Evolutionary conservation across 2,329 filamentous ascomycete species (phyloP), one percentile per base, ranked within the genome.

Genomic region (Hypoxylon sp.): DNA sequence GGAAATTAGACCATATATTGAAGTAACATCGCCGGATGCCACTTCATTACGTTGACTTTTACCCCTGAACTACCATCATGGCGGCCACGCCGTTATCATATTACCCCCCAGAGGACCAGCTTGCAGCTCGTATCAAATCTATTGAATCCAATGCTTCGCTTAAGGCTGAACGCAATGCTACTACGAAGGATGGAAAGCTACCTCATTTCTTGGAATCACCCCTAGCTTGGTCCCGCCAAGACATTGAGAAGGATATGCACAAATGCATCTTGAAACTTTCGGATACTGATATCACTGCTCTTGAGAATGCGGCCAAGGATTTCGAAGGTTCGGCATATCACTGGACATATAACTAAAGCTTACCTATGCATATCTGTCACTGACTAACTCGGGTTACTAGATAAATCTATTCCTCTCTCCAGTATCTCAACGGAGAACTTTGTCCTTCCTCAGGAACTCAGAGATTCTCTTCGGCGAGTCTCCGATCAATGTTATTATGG

Each of bases 401-500:
- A 54, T 21, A 47, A 24, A 42, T 51, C 59, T 17, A 55, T 64
- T n/a, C 17, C 54, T 29, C 39, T 62, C 11, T 62, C 58, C 13
- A 58, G 13, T 21, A 63, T 62, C 15, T 67, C 54, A 6, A 37
- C 58, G 11, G 47, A 63, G 31, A 62, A 57, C 21, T 62, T 64
- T 17, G 32, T 32, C 10, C 60, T 67, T 44, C 60, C 65, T n/a
- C 37, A 56, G 11, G 13, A 52, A 3, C 55, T 64, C 6, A 59
- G 32, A 24, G 15, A 48, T 17, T 42, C 46, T 15, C 63, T 62
- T 32, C 31, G 63, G 17, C 5, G 8, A 3, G 52, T 70, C 6
- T 70, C 68, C 2, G 17, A 62, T 6, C 47, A 68, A 6, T 62
- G 55, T 7, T 70, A 70, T 7, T 24, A 55, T 10, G 68, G 65